These are phyloP conservation scores for Eimeria tenella DNA, from an alignment of 169 alveolate genomes.

Conservation along the genomic window DNA sequence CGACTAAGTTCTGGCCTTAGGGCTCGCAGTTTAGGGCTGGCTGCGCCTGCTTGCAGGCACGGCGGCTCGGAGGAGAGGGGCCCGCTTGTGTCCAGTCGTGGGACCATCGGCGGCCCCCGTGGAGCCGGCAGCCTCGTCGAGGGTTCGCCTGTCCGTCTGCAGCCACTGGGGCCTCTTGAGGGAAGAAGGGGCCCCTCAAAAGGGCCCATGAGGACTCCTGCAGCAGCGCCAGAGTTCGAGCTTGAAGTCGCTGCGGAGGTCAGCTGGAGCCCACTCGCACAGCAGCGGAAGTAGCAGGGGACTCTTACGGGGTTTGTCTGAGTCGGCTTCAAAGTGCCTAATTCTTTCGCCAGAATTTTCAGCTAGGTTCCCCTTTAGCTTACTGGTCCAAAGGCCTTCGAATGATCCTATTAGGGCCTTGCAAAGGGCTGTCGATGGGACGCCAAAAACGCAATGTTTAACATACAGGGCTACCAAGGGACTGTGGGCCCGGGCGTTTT, in stretches of 20 bases:
- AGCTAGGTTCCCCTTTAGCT: no score
- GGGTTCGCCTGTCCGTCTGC: conserved; percentile 9
- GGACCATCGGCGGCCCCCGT: neutral
- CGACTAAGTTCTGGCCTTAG: neutral
- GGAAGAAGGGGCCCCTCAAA: neutral
- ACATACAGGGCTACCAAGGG: no score
- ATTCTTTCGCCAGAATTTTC: no score
- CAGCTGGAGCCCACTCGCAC: neutral
- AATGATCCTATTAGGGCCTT: no score
- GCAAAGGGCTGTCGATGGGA: neutral
- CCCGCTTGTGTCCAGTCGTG: neutral
- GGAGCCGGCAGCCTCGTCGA: neutral
- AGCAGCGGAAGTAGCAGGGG: neutral
- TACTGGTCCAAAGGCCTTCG: no score
- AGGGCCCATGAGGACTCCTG: conserved; percentile 1
- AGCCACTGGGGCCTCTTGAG: conserved; percentile 3
- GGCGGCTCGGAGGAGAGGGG: neutral
- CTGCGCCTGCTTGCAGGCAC: neutral
- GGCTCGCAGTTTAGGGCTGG: conserved; percentile 2
- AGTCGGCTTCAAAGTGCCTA: no score
- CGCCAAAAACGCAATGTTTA: neutral
- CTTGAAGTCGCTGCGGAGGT: conserved; percentile 52
- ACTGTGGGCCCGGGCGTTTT: no score
- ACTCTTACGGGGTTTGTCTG: neutral
- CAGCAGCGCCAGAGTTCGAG: neutral